phyloP scores from a whole-genome alignment of 2,329 filamentous ascomycete species.

The Cylindrodendrum hubeiense region DNA sequence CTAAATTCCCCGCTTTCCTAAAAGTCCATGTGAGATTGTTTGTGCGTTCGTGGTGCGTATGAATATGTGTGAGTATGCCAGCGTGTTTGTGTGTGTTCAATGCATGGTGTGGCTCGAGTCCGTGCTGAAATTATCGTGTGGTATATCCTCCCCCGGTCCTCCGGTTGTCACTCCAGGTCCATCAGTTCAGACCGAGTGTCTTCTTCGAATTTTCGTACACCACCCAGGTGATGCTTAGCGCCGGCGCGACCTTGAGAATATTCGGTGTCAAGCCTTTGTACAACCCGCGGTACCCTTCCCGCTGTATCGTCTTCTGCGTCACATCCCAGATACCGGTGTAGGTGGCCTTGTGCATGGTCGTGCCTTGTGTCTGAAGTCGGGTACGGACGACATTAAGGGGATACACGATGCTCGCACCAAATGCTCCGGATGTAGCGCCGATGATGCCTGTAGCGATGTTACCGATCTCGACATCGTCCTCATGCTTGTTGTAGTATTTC shows the following conservation, averaged over 20 bases:
- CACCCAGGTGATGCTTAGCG: slow-evolving; percentile 94
- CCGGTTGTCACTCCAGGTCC: neutral
- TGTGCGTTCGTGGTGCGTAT: slow-evolving; percentile 6
- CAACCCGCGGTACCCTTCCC: slow-evolving; percentile 86
- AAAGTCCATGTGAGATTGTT: slow-evolving; percentile 30
- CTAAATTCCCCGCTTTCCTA: slow-evolving; percentile 43
- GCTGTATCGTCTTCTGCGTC: slow-evolving; percentile 81
- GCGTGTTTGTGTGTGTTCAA: neutral
- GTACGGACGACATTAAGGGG: slow-evolving; percentile 95
- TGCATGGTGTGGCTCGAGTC: slow-evolving; percentile 28
- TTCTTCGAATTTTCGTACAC: slow-evolving; percentile 93
- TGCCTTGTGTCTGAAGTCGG: slow-evolving; percentile 92
- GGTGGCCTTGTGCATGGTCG: slow-evolving; percentile 87
- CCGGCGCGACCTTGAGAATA: slow-evolving; percentile 93
- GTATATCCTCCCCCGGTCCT: slow-evolving; percentile 17
- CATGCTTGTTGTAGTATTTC: slow-evolving; percentile 75
- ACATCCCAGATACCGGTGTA: slow-evolving; percentile 95
- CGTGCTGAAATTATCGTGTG: neutral
- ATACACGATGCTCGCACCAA: slow-evolving; percentile 94
- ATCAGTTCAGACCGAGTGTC: slow-evolving; percentile 66
- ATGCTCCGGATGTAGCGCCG: slow-evolving; percentile 90
- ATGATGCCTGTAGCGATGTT: slow-evolving; percentile 90
- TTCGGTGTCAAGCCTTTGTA: slow-evolving; percentile 98
- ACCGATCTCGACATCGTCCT: slow-evolving; percentile 85
- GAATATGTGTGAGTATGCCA: slow-evolving; percentile 1